These are phyloP conservation scores for Phaeodactylum tricornutum DNA, from an alignment of 108 stramenopile genomes.

Conservation along the genomic window DNA sequence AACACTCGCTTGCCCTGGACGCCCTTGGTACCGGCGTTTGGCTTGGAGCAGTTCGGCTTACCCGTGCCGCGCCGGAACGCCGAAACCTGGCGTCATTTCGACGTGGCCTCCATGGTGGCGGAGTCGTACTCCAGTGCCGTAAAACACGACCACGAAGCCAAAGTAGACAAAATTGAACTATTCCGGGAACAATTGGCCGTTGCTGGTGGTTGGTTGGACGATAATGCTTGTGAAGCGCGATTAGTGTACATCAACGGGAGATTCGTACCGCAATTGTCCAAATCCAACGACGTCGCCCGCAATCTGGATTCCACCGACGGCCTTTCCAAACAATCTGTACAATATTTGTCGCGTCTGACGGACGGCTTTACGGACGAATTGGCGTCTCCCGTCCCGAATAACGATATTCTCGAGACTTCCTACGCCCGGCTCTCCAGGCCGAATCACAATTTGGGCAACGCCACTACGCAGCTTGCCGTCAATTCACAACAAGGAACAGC, in stretches of 20 bases:
- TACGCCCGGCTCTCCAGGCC: conserved; percentile 59
- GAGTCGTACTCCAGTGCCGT: conserved; percentile 71
- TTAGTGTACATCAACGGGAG: conserved; percentile 81
- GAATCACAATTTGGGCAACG: conserved; percentile 70
- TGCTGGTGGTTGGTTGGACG: conserved; percentile 66
- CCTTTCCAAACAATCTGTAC: conserved; percentile 9
- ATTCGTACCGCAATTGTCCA: conserved; percentile 63
- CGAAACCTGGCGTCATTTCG: conserved; percentile 84
- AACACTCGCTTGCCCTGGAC: conserved; percentile 58
- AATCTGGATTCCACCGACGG: conserved; percentile 35
- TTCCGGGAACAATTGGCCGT: conserved; percentile 18
- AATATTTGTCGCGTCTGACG: conserved; percentile 56
- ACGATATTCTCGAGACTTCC: conserved; percentile 33
- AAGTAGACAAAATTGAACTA: not conserved
- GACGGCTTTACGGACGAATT: conserved; percentile 86
- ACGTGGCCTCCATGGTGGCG: conserved; percentile 60
- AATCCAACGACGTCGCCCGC: conserved; percentile 33
- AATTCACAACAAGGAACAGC: conserved; percentile 88
- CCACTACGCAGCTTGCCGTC: conserved; percentile 77
- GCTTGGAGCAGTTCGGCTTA: conserved; percentile 71
- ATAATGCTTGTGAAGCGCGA: conserved; percentile 58
- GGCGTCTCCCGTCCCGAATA: conserved; percentile 53
- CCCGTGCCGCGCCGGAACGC: conserved; percentile 68
- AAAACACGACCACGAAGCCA: too few species aligned
- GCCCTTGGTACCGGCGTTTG: conserved; percentile 72